Percentiles rank a stretch among this genome's conserved stretches.
Evolutionary conservation across 345 rosid species (phyloP).

Genomic region (Salix purpurea): DNA sequence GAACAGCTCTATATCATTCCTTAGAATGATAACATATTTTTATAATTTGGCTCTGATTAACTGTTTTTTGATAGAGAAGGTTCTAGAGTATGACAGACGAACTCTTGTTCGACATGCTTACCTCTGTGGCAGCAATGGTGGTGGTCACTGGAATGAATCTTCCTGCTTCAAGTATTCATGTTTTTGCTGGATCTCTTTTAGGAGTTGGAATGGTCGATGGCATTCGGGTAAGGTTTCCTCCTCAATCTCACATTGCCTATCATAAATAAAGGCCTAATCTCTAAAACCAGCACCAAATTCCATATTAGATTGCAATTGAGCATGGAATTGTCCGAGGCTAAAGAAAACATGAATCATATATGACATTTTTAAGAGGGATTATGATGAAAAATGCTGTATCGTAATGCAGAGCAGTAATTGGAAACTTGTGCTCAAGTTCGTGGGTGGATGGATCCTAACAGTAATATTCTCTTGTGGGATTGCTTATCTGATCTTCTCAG

Average conservation of each 20-base stretch:
- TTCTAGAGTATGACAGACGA: constrained; percentile 19
- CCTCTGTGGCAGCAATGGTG: constrained; percentile 32
- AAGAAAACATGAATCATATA: neutral
- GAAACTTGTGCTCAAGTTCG: constrained; percentile 24
- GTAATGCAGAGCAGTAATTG: constrained; percentile 27
- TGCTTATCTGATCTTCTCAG: constrained; percentile 29
- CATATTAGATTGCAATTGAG: neutral
- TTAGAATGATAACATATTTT: neutral
- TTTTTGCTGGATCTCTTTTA: constrained; percentile 26
- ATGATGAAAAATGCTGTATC: neutral
- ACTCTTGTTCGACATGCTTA: constrained; percentile 22
- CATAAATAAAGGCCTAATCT: neutral
- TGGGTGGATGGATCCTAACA: constrained; percentile 32
- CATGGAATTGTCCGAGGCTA: neutral
- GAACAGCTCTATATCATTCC: neutral
- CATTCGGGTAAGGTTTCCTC: constrained; percentile 6
- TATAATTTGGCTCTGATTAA: neutral
- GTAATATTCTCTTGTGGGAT: constrained; percentile 23
- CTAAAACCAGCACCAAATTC: neutral
- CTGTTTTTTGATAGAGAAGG: constrained; percentile 6
- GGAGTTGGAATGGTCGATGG: constrained; percentile 31
- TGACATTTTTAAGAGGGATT: too few species aligned
- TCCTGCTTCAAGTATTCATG: constrained; percentile 26
- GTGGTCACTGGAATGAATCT: constrained; percentile 12
- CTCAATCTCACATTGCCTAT: too few species aligned